Evolutionary conservation across 805 yeast genomes (phyloP), one percentile per base, ranked within the genome.

Genomic region (Monosporozyma unispora): DNA sequence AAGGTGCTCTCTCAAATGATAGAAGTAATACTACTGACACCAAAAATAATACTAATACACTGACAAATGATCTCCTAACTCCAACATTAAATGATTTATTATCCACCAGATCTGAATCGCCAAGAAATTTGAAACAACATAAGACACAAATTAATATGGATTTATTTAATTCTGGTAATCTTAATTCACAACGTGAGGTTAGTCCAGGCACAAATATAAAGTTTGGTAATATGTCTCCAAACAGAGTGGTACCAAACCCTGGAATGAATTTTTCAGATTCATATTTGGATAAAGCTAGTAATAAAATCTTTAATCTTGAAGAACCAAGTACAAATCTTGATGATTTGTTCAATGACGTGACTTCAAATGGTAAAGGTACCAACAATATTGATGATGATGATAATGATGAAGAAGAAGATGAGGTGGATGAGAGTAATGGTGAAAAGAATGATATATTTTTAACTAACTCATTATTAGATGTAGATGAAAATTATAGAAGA

Each of bases 401-500:
- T 14, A 18, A 40, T 10, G 19, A 27, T n/a, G 21, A 41, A 9
- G n/a, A 25, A 9, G 44, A 25, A 25, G 4, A 4, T n/a, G 44
- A 41, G 25, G 44, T 25, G n/a, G 12, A 21, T 25, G 33, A 25
- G 7, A 41, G 18, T 9, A 25, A 41, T 9, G 6, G 9, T 16
- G 18, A 14, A 4, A 21, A 22, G 4, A 21, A 40, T 12, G 43
- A 40, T 7, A 14, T 31, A 12, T 14, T 31, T 31, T 14, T 31
- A 14, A 31, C 16, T 3, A 31, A 31, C 16, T 31, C 35, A 12
- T 11, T 31, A 31, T 31, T n/a, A 11, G 16, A 31, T 22, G 27
- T 22, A 25, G 33, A 25, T 25, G 48, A 41, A 12, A 48, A 42
- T 44, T 37, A 38, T 23, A 47, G 64, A 50, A 55, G 66, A 43